A percentile compares a stretch with the other conserved stretches of the same genome.
Conservation (phyloP, 768 basidiomycete genomes). For the Phylloporus scabripes region DNA sequence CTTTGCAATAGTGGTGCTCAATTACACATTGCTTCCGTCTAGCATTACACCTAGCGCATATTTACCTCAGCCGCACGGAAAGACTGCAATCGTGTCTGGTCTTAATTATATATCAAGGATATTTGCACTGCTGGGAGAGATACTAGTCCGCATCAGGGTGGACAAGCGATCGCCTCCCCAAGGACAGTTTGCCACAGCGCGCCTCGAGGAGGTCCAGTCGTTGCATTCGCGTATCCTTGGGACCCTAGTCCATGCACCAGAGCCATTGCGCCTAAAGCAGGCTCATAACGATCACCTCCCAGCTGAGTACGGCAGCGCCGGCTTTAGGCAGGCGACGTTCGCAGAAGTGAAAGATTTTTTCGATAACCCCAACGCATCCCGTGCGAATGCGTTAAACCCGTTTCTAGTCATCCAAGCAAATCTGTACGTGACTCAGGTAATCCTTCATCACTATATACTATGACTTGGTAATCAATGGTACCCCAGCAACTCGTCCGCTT, state of each 20-base stretch:
- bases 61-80: constrained; percentile 81
- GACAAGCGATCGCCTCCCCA: constrained; percentile 83
- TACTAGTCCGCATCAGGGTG: constrained; percentile 78
- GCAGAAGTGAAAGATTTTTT: constrained; percentile 89
- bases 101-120: constrained; percentile 84
- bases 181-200: constrained; percentile 79
- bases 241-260: constrained; percentile 71
- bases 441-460: constrained; percentile 6
- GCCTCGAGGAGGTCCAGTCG: constrained; percentile 79
- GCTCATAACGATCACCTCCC: constrained; percentile 46
- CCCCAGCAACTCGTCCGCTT: constrained; percentile 89
- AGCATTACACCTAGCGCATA: constrained; percentile 84
- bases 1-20: constrained; percentile 17
- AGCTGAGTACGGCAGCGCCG: constrained; percentile 60
- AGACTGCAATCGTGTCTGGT: constrained; percentile 79
- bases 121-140: constrained; percentile 81
- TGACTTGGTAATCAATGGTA: neutral
- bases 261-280: constrained; percentile 65
- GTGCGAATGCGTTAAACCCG: constrained; percentile 81
- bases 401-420: constrained; percentile 93
- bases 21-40: constrained; percentile 23
- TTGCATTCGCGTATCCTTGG: constrained; percentile 71
- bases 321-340: constrained; percentile 78
- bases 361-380: constrained; percentile 82
- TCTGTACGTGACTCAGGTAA: constrained; percentile 85